Evolutionary conservation across 2,329 filamentous ascomycete genomes (phyloP), one percentile per base, ranked within the genome.

Genomic region (Raffaelea ambrosiae): DNA sequence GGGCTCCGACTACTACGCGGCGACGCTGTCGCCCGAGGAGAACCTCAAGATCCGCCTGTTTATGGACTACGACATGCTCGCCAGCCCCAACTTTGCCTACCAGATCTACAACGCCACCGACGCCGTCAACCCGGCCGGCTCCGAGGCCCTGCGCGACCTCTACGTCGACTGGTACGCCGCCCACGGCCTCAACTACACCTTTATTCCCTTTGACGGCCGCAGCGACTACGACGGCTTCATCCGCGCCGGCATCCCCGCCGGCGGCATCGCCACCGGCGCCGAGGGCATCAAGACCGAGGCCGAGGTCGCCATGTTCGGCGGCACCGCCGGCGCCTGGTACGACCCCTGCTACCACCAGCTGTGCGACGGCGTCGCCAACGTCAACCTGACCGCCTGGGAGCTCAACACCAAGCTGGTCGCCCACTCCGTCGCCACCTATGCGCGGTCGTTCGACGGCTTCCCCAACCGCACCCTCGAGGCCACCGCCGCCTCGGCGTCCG

Each of bases 191-290:
- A 81, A 81, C 63, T 83, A 81, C 60, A 84, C 79, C 0, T 79
- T 84, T 49, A 86, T 86, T 23, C 76, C 79, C 2, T 91, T 93
- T 55, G 83, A 88, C 56, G 86, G 86, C 7, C 81, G 86, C 50
- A 87, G 82, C 53, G 87, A 93, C 64, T 91, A 91, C 57, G 84
- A 82, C 44, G 83, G 79, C 1, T 90, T 91, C 68, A 83, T 89
- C 57, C 73, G 78, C 33, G 73, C 77, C 48, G 83, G 83, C 3
- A 88, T 90, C 39, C 83, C 86, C 0, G 79, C 79, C 1, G 85
- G 86, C 21, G 86, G 86, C 26, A 79, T 90, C 51, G 84, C 85
- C 47, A 88, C 86, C 2, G 86, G 86, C 36, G 86, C 86, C 1
- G 86, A 90, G 63, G 83, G 77, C 13, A 63, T 86, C 66, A 90